Percentiles rank a stretch among this genome's conserved stretches.
Conservation (phyloP, 306 rosid genomes). For the Begonia loranthoides region DNA sequence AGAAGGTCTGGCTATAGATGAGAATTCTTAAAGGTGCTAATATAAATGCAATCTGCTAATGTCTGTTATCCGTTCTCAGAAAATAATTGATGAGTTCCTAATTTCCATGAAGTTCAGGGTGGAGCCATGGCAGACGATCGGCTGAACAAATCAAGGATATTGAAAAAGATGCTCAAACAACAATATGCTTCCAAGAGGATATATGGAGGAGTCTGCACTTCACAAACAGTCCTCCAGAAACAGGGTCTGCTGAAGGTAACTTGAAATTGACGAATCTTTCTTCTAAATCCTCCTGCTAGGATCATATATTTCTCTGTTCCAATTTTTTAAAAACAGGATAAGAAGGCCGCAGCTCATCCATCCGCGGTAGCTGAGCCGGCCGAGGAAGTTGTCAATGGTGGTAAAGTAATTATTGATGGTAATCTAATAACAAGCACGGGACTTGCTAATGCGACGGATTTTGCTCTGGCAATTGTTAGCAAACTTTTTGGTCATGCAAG, state of each 20-base stretch:
- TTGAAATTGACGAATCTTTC: constrained; percentile 9
- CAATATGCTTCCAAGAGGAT: constrained; percentile 58
- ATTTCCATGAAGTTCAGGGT: constrained; percentile 34
- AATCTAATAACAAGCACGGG: constrained; percentile 77
- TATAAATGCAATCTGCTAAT: neutral
- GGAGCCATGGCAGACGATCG: constrained; percentile 47
- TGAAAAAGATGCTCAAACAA: constrained; percentile 70
- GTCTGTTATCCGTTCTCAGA: neutral
- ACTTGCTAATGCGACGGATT: constrained; percentile 49
- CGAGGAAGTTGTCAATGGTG: constrained; percentile 24
- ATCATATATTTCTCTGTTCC: constrained; percentile 7
- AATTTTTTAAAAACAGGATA: constrained; percentile 44
- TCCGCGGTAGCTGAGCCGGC: constrained; percentile 23
- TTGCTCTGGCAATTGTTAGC: constrained; percentile 66
- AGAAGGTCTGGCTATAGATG: too few species aligned
- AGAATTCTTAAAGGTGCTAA: too few species aligned
- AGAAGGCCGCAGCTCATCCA: constrained; percentile 47
- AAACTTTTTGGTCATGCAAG: constrained; percentile 75
- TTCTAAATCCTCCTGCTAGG: constrained; percentile 1
- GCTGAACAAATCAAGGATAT: constrained; percentile 57
- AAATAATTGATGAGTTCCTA: neutral
- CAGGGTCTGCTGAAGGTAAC: constrained; percentile 84
- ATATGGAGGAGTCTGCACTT: constrained; percentile 68
- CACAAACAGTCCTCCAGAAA: constrained; percentile 43
- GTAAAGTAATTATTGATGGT: constrained; percentile 77